These are phyloP conservation scores for Begonia fuchsioides DNA, from an alignment of 306 rosid genomes.

Conservation along the genomic window DNA sequence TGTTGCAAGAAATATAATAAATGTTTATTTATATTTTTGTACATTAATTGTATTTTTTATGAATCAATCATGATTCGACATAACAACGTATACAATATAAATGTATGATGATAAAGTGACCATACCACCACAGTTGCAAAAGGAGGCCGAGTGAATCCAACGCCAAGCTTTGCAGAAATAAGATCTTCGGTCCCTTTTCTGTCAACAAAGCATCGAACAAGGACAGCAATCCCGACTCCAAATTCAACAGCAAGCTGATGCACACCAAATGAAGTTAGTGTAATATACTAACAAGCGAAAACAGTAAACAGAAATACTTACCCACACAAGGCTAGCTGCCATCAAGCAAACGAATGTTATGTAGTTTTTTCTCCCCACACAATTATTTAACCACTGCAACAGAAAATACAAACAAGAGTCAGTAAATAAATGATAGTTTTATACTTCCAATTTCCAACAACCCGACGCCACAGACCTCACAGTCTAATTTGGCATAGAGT, in stretches of 20 bases:
- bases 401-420: background rate
- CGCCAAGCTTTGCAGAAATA: conserved; percentile 66
- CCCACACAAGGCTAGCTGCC: conserved; percentile 77
- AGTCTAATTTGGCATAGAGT: background rate
- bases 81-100: too few species aligned
- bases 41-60: too few species aligned
- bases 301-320: conserved; percentile 14
- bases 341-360: conserved; percentile 62
- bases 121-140: conserved; percentile 66
- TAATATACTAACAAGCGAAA: background rate
- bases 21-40: too few species aligned
- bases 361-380: conserved; percentile 77
- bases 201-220: conserved; percentile 68
- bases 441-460: too few species aligned
- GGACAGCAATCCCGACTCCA: conserved; percentile 69
- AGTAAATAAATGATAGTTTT: too few species aligned
- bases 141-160: conserved; percentile 51
- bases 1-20: too few species aligned
- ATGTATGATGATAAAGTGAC: conserved; percentile 6
- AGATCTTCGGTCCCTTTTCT: conserved; percentile 45
- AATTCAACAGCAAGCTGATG: conserved; percentile 54
- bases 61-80: too few species aligned
- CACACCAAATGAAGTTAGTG: background rate
- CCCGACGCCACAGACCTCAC: too few species aligned
- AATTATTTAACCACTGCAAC: conserved; percentile 79